Evolutionary conservation across 179 eudicot genomes (phyloP).

Genomic region (Spinacia oleracea): DNA sequence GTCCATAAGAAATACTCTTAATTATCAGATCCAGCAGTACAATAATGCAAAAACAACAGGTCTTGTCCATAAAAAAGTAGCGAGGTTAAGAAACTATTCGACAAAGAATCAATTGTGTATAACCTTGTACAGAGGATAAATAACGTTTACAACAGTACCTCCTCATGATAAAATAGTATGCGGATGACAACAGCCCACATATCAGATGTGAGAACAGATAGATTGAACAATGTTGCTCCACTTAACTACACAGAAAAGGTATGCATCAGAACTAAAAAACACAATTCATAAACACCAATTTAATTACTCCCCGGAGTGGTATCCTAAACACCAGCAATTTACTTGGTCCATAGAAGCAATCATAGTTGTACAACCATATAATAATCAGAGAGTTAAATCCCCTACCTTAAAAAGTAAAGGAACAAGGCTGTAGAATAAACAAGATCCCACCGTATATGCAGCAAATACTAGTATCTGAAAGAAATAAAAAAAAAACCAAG

Average conservation of each 20-base stretch:
- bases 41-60: conserved; percentile 3
- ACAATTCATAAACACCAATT: background rate
- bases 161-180: conserved; percentile 70
- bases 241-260: conserved; percentile 49
- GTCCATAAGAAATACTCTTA: conserved; percentile 4
- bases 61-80: background rate
- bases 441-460: conserved; percentile 53
- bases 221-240: conserved; percentile 83
- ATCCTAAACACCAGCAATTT: background rate
- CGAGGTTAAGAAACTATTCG: too few species aligned
- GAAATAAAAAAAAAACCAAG: conserved; percentile 19
- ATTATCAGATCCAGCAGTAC: background rate
- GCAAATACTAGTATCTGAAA: conserved; percentile 61
- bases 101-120: background rate
- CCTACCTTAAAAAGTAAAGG: conserved; percentile 77
- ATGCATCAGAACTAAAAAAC: background rate
- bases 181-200: conserved; percentile 94
- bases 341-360: background rate
- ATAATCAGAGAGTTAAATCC: conserved; percentile 17
- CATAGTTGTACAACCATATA: background rate
- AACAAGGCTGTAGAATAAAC: conserved; percentile 52
- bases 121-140: background rate
- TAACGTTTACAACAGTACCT: conserved; percentile 41
- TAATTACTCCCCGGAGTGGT: background rate
- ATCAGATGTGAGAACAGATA: conserved; percentile 79